Evolutionary conservation across 2,329 filamentous ascomycete genomes (phyloP).

Genomic region (Beauveria scarabaeidicola): DNA sequence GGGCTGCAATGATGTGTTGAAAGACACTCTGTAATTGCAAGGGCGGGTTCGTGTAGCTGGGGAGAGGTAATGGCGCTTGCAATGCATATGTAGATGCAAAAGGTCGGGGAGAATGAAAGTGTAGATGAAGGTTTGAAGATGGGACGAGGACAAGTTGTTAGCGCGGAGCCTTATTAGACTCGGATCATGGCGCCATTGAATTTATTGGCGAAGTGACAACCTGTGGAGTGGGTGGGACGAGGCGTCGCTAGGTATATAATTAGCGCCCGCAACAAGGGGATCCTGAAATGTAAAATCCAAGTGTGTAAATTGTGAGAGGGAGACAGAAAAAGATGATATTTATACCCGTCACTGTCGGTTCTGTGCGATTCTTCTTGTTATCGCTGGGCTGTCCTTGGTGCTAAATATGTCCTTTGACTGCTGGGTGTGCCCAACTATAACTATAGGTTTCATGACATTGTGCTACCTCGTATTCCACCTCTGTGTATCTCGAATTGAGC

Average conservation of each 20-base stretch:
- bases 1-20: not conserved
- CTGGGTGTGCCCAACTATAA: not conserved
- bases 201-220: not conserved
- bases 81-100: not conserved
- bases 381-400: not conserved
- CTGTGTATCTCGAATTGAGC: not conserved
- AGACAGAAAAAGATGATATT: not conserved
- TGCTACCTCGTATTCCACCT: not conserved
- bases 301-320: not conserved
- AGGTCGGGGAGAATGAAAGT: not conserved
- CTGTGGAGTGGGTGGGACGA: constrained; percentile 1
- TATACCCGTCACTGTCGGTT: not conserved
- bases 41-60: too few species aligned
- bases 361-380: not conserved
- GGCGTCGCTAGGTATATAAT: not conserved
- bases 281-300: not conserved
- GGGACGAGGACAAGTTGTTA: not conserved
- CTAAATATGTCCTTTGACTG: not conserved
- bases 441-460: not conserved
- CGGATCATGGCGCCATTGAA: not conserved
- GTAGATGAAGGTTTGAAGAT: not conserved
- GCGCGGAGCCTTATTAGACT: not conserved
- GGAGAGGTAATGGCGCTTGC: not conserved
- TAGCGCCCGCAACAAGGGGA: not conserved
- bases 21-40: too few species aligned